A percentile compares a stretch with the other conserved stretches of the same genome.
phyloP scores from a whole-genome alignment of 2,329 filamentous ascomycete species.

The Colletotrichum falcatum region DNA sequence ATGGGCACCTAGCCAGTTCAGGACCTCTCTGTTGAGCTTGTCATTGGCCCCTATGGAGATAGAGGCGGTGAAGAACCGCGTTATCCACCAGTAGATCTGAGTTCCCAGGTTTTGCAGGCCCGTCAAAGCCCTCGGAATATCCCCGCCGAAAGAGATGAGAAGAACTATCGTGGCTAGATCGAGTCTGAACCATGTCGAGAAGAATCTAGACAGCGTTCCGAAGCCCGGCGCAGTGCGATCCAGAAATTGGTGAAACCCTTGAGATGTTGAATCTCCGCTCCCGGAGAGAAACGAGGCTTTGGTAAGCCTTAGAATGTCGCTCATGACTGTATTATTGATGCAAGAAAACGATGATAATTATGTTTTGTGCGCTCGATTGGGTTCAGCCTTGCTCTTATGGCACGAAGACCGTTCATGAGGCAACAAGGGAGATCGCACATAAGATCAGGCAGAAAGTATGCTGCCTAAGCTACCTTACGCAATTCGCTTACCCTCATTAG shows the following conservation, averaged over 20 bases:
- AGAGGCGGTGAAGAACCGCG: conserved; percentile 52
- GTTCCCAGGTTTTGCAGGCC: conserved; percentile 47
- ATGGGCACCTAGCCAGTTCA: conserved; percentile 53
- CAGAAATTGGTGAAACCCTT: conserved; percentile 22
- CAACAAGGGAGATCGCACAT: neutral
- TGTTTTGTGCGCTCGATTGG: neutral
- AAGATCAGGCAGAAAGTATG: conserved; percentile 16
- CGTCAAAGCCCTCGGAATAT: conserved; percentile 48
- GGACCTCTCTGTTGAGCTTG: conserved; percentile 52
- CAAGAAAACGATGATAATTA: too few species aligned
- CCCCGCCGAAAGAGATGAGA: conserved; percentile 50
- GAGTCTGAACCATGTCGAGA: conserved; percentile 50
- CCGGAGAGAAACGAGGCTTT: conserved; percentile 33
- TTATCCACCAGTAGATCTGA: conserved; percentile 52
- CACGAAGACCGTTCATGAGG: neutral
- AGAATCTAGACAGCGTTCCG: conserved; percentile 48
- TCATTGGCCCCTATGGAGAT: conserved; percentile 53
- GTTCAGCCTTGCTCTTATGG: neutral
- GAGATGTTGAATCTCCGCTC: conserved; percentile 8
- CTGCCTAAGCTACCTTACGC: conserved; percentile 2
- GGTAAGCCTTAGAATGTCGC: conserved; percentile 24
- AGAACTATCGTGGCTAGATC: conserved; percentile 51
- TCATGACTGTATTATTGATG: conserved; percentile 11
- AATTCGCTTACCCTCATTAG: neutral
- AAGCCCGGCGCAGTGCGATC: conserved; percentile 42